These are phyloP conservation scores for Rhizomucor pusillus DNA, from an alignment of 371 early-diverging fungal species.

Conservation along the genomic window DNA sequence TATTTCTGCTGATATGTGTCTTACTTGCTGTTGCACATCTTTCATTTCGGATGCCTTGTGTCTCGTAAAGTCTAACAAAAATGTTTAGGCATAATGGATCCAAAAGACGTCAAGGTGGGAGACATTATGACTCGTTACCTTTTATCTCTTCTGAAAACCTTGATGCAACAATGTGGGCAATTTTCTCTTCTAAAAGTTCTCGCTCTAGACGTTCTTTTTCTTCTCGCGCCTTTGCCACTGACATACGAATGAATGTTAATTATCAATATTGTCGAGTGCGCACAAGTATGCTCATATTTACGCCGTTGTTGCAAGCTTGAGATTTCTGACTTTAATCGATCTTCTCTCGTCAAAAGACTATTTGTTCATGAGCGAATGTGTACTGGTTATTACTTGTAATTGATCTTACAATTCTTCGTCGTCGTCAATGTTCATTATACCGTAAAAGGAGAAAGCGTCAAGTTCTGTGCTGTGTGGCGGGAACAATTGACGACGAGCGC, in stretches of 20 bases:
- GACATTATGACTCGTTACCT: conserved; percentile 6
- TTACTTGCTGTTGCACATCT: conserved; percentile 24
- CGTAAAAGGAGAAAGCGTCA: not conserved
- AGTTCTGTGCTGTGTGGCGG: not conserved
- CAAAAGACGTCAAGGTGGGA: not conserved
- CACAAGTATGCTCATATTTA: conserved; percentile 5
- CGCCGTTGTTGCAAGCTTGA: conserved; percentile 14
- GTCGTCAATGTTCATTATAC: not conserved
- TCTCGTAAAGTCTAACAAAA: conserved; percentile 26
- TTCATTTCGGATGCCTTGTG: conserved; percentile 19
- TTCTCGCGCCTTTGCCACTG: conserved; percentile 23
- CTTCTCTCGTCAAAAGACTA: conserved; percentile 16
- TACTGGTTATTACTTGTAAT: not conserved
- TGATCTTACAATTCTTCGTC: not conserved
- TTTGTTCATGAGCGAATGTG: not conserved
- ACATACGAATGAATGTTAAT: not conserved
- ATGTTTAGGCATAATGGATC: not conserved
- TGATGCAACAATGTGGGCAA: conserved; percentile 22
- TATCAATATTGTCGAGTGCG: conserved; percentile 6
- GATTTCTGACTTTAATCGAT: conserved; percentile 15
- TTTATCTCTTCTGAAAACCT: conserved; percentile 21
- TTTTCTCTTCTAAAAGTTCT: conserved; percentile 31
- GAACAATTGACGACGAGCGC: not conserved
- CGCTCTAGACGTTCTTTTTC: conserved; percentile 21
- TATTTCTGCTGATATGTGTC: not conserved